These are phyloP conservation scores for Penicillium sp. DNA, from an alignment of 2,329 filamentous ascomycete species.

Conservation along the genomic window DNA sequence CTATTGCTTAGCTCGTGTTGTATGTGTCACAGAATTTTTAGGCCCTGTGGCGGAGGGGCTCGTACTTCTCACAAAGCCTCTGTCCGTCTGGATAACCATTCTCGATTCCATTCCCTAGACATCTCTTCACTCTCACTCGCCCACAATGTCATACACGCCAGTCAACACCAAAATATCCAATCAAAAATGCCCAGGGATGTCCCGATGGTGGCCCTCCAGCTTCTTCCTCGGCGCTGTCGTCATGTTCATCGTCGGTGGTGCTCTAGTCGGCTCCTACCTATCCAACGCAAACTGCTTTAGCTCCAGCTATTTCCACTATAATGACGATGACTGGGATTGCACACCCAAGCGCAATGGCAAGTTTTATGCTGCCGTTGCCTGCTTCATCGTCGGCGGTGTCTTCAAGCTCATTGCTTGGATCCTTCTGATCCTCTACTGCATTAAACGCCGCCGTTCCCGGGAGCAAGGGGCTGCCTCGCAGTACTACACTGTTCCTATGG, in stretches of 20 bases:
- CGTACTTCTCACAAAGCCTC: not conserved
- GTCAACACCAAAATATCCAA: not conserved
- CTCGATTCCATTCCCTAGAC: not conserved
- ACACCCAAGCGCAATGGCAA: slow-evolving; percentile 1
- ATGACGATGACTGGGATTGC: slow-evolving; percentile 2
- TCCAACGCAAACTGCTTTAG: slow-evolving; percentile 6
- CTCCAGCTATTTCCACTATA: slow-evolving; percentile 9
- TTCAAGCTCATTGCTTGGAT: slow-evolving; percentile 18
- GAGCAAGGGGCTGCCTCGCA: not conserved
- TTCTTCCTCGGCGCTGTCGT: slow-evolving; percentile 18
- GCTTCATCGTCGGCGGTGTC: slow-evolving; percentile 14
- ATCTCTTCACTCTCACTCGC: not conserved
- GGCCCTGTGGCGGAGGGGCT: not conserved
- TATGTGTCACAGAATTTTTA: not conserved
- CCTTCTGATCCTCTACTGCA: slow-evolving; percentile 18
- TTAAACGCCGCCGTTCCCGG: slow-evolving; percentile 12
- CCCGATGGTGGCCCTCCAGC: slow-evolving; percentile 18
- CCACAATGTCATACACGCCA: not conserved
- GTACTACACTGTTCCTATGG: not conserved
- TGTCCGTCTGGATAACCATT: not conserved
- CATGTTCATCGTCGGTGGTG: slow-evolving; percentile 18
- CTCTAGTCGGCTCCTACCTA: slow-evolving; percentile 13
- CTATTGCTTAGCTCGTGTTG: not conserved
- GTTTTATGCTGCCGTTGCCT: slow-evolving; percentile 14
- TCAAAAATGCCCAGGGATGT: not conserved